phyloP scores from a whole-genome alignment of 1,284 basidiomycete species.

The Papiliotrema laurentii region DNA sequence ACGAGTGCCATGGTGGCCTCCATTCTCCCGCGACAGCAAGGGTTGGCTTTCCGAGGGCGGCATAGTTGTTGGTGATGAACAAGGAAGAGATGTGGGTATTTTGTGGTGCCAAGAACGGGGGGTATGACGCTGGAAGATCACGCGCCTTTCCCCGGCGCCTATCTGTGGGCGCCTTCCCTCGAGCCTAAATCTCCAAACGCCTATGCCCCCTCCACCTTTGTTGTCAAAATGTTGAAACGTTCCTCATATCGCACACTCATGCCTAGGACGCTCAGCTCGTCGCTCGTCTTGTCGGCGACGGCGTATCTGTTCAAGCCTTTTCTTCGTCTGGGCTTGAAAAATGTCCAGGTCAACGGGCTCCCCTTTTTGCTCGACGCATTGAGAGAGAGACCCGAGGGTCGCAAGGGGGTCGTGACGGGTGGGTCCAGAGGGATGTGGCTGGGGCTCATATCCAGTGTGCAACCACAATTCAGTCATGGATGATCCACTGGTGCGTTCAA shows the following conservation, averaged over 20 bases:
- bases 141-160: no score
- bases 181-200: no score
- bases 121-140: conserved; percentile 49
- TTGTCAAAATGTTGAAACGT: no score
- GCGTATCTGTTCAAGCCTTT: conserved; percentile 73
- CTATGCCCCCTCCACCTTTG: no score
- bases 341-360: conserved; percentile 64
- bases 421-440: conserved; percentile 35
- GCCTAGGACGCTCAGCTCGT: conserved; percentile 28
- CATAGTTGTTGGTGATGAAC: conserved; percentile 12
- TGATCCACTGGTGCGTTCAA: conserved; percentile 40
- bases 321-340: conserved; percentile 61
- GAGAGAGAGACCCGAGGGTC: conserved; percentile 46
- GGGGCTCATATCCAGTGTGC: conserved; percentile 57
- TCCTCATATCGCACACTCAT: no score
- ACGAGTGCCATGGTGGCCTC: conserved; percentile 3
- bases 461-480: conserved; percentile 79
- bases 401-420: conserved; percentile 76
- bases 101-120: no score
- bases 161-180: no score
- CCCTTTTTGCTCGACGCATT: conserved; percentile 62
- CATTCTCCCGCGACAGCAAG: conserved; percentile 9
- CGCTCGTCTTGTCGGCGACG: conserved; percentile 44
- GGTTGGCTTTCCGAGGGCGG: conserved; percentile 20
- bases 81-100: no score